Evolutionary conservation across 768 basidiomycete genomes (phyloP).

Genomic region (Russula sp.): DNA sequence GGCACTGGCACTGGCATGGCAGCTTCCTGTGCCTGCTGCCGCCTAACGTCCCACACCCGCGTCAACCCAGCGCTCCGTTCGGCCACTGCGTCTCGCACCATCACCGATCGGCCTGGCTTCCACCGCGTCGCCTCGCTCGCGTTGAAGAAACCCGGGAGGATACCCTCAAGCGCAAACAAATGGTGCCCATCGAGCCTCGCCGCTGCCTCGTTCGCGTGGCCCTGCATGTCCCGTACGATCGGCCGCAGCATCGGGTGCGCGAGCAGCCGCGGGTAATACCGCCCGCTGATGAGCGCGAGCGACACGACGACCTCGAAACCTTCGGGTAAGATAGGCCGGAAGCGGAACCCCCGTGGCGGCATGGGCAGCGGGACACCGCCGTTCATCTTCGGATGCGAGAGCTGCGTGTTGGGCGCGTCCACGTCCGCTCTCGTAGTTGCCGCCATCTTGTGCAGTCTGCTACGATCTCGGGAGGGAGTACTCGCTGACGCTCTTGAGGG

Average conservation of each 20-base stretch:
- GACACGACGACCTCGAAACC: constrained; percentile 61
- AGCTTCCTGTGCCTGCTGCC: constrained; percentile 27
- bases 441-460: not conserved
- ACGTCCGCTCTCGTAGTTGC: constrained; percentile 24
- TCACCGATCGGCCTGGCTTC: constrained; percentile 42
- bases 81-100: constrained; percentile 57
- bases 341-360: constrained; percentile 61
- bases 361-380: constrained; percentile 43
- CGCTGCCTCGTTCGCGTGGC: constrained; percentile 29
- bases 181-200: constrained; percentile 35
- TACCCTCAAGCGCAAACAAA: constrained; percentile 66
- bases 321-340: constrained; percentile 55
- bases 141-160: constrained; percentile 59
- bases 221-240: constrained; percentile 33
- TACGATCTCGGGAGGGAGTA: not conserved
- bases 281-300: constrained; percentile 62
- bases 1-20: not conserved
- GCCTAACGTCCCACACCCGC: constrained; percentile 32
- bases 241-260: constrained; percentile 51
- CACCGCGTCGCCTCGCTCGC: constrained; percentile 61
- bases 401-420: constrained; percentile 24
- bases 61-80: constrained; percentile 39
- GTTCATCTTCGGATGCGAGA: constrained; percentile 32
- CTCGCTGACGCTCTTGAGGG: constrained; percentile 13
- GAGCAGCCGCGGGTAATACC: constrained; percentile 73